Percentiles rank a stretch among this genome's conserved stretches.
Conservation (phyloP, 495 filamentous ascomycete species). For the Penicillium verhagenii region DNA sequence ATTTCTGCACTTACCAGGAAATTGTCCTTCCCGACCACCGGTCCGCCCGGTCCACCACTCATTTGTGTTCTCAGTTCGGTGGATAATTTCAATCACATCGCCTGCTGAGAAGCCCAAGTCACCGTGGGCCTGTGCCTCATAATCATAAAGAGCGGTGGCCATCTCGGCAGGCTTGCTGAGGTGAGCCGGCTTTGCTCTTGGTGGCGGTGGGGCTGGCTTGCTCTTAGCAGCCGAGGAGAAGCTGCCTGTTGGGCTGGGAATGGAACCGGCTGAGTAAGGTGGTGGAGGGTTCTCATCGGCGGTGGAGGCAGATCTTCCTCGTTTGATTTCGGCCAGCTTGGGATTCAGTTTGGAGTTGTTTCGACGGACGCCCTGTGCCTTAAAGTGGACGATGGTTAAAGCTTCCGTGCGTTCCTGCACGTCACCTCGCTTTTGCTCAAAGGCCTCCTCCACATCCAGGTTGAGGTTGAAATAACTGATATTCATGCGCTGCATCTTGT, state of each 20-base stretch:
- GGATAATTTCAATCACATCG: slow-evolving; percentile 85
- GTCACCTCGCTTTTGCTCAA: slow-evolving; percentile 81
- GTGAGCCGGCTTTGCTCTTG: slow-evolving; percentile 81
- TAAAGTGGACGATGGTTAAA: slow-evolving; percentile 80
- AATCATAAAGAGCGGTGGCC: slow-evolving; percentile 87
- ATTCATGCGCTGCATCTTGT: slow-evolving; percentile 93
- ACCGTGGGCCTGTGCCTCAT: slow-evolving; percentile 91
- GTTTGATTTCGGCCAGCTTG: slow-evolving; percentile 31
- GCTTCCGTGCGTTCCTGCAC: slow-evolving; percentile 79
- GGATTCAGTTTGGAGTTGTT: slow-evolving; percentile 51
- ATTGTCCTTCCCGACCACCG: slow-evolving; percentile 79
- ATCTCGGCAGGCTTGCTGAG: slow-evolving; percentile 71
- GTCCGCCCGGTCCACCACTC: slow-evolving; percentile 94
- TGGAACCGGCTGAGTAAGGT: slow-evolving; percentile 55
- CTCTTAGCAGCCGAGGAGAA: slow-evolving; percentile 67
- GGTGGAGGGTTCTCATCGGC: slow-evolving; percentile 65
- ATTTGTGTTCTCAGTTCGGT: slow-evolving; percentile 79
- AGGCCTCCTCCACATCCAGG: slow-evolving; percentile 85
- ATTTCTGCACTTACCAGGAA: slow-evolving; percentile 70
- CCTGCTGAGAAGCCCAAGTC: slow-evolving; percentile 90
- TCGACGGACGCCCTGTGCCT: slow-evolving; percentile 66
- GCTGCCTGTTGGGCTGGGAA: slow-evolving; percentile 46
- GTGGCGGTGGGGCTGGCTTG: slow-evolving; percentile 89
- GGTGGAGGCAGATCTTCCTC: slow-evolving; percentile 39
- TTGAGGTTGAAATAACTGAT: slow-evolving; percentile 97